These are phyloP conservation scores for Hordeum pubiflorum DNA, from an alignment of 202 grass and related monocot genomes.

Conservation along the genomic window DNA sequence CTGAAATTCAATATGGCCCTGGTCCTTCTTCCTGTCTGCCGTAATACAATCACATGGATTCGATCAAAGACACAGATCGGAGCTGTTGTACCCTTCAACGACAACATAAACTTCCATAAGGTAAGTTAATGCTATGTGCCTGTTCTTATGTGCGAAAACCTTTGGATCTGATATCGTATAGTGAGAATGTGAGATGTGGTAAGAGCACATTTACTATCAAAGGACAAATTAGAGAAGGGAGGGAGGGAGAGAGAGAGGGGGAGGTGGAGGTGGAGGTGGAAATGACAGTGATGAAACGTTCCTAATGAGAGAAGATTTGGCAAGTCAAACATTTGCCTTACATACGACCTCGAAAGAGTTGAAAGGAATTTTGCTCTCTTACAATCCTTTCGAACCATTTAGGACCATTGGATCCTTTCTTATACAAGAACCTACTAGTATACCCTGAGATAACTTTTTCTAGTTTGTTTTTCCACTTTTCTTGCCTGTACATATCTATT, in stretches of 20 bases:
- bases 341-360: background rate
- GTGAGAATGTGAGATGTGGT: background rate
- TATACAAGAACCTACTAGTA: background rate
- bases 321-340: background rate
- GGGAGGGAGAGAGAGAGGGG: background rate
- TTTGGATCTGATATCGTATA: background rate
- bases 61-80: slow-evolving; percentile 76
- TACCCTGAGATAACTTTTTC: too few relatives aligned
- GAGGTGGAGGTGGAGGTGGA: background rate
- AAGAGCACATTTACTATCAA: background rate
- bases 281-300: background rate
- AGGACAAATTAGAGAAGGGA: background rate
- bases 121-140: slow-evolving; percentile 18
- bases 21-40: slow-evolving; percentile 81
- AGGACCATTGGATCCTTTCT: background rate
- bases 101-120: slow-evolving; percentile 97
- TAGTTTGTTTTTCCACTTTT: too few relatives aligned
- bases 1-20: slow-evolving; percentile 96
- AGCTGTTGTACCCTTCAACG: slow-evolving; percentile 74
- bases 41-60: slow-evolving; percentile 89
- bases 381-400: background rate
- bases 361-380: background rate
- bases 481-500: too few relatives aligned
- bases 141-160: background rate
- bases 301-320: background rate